These are phyloP conservation scores for Zymoseptoria tritici DNA, from an alignment of 2,329 filamentous ascomycete species.

Conservation along the genomic window DNA sequence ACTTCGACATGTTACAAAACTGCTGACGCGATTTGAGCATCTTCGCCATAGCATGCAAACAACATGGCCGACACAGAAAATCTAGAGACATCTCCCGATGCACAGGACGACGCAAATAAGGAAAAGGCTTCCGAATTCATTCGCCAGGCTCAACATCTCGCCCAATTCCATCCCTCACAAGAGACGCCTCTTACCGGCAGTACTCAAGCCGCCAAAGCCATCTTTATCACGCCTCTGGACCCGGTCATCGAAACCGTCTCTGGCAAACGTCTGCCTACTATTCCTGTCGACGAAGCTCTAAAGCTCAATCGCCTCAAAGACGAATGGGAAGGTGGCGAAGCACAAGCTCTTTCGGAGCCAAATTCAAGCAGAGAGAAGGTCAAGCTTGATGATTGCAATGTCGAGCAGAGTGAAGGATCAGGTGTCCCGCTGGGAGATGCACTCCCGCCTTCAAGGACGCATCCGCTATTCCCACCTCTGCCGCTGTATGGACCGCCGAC, in stretches of 20 bases:
- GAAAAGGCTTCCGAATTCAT: constrained; percentile 44
- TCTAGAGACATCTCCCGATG: background rate
- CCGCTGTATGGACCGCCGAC: constrained; percentile 75
- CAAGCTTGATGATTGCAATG: background rate
- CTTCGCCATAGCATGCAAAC: background rate
- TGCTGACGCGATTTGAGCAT: no score
- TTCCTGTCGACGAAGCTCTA: constrained; percentile 62
- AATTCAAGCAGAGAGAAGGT: background rate
- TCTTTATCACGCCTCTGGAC: constrained; percentile 59
- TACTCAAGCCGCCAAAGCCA: constrained; percentile 54
- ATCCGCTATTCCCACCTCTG: constrained; percentile 76
- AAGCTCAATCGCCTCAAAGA: constrained; percentile 60
- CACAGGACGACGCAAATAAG: background rate
- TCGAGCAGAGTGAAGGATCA: constrained; percentile 39
- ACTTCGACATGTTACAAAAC: no score
- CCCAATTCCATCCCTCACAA: constrained; percentile 33
- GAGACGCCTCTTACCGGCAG: constrained; percentile 37
- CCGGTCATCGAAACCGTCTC: constrained; percentile 62
- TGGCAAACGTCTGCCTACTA: constrained; percentile 58
- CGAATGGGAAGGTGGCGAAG: constrained; percentile 37
- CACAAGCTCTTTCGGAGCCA: constrained; percentile 25
- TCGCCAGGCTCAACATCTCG: constrained; percentile 49
- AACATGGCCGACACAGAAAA: background rate
- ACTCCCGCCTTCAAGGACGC: constrained; percentile 59
- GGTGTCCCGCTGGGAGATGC: constrained; percentile 36